Conservation (phyloP, 73 alveolate species). For the Tetrahymena malaccensis region DNA sequence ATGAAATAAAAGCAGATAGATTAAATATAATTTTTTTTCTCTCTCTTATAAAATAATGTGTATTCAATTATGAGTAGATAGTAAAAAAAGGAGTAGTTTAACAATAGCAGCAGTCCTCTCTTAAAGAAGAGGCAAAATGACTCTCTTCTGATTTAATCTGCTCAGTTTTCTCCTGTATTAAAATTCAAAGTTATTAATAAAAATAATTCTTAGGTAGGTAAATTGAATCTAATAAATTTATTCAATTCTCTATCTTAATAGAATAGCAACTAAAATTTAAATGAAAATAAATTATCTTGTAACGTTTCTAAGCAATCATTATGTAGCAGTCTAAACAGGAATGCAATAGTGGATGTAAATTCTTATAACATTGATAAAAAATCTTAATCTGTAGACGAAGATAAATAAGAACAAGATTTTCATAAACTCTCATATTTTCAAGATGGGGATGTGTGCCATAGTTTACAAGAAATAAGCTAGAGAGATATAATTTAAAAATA, state of each 20-base stretch:
- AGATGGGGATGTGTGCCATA: neutral
- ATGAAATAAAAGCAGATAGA: neutral
- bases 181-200: neutral
- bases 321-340: neutral
- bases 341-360: neutral
- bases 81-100: neutral
- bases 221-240: too few species aligned
- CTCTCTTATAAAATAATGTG: neutral
- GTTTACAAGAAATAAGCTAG: neutral
- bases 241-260: neutral
- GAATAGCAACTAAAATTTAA: neutral
- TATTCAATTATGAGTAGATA: neutral
- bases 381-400: neutral
- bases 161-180: neutral
- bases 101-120: neutral
- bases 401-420: neutral
- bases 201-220: neutral
- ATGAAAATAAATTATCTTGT: neutral
- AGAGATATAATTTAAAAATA: neutral
- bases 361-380: too few species aligned
- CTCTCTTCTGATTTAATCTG: neutral
- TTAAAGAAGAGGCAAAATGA: neutral
- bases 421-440: too few species aligned
- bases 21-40: neutral
- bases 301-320: neutral